Percentiles rank a stretch among this genome's conserved stretches.
These are phyloP conservation scores for Cladosporium velox DNA, from an alignment of 2,329 filamentous ascomycete species.

Conservation along the genomic window DNA sequence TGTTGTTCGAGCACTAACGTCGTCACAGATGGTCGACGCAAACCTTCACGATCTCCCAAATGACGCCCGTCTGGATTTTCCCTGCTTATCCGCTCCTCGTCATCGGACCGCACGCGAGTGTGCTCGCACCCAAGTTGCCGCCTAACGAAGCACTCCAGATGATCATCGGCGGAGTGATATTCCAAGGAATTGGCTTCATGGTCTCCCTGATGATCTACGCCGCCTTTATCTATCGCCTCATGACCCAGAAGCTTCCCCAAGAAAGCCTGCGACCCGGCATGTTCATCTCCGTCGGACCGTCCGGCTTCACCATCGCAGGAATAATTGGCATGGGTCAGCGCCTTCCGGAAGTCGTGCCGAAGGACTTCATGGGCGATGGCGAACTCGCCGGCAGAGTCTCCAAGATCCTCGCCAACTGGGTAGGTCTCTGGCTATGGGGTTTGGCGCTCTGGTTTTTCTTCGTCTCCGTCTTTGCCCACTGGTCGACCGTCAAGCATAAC, in stretches of 20 bases:
- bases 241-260: constrained; percentile 81
- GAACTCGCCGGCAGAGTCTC: constrained; percentile 57
- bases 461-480: constrained; percentile 74
- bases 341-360: constrained; percentile 51
- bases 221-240: constrained; percentile 80
- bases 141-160: constrained; percentile 52
- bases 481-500: constrained; percentile 62
- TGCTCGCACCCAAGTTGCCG: constrained; percentile 53
- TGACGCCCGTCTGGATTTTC: constrained; percentile 89
- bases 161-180: constrained; percentile 60
- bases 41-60: constrained; percentile 72
- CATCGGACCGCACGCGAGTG: constrained; percentile 70
- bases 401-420: constrained; percentile 60
- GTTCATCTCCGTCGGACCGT: constrained; percentile 81
- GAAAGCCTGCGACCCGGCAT: constrained; percentile 78
- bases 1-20: neutral
- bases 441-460: constrained; percentile 84
- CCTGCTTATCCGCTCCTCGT: constrained; percentile 80
- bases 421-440: constrained; percentile 78
- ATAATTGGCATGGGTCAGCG: constrained; percentile 59
- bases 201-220: constrained; percentile 77
- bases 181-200: constrained; percentile 66
- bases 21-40: constrained; percentile 62
- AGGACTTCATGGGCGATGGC: constrained; percentile 59
- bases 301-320: constrained; percentile 66